Conservation (phyloP, 2,329 filamentous ascomycete species). For the Colletotrichum liriopes region DNA sequence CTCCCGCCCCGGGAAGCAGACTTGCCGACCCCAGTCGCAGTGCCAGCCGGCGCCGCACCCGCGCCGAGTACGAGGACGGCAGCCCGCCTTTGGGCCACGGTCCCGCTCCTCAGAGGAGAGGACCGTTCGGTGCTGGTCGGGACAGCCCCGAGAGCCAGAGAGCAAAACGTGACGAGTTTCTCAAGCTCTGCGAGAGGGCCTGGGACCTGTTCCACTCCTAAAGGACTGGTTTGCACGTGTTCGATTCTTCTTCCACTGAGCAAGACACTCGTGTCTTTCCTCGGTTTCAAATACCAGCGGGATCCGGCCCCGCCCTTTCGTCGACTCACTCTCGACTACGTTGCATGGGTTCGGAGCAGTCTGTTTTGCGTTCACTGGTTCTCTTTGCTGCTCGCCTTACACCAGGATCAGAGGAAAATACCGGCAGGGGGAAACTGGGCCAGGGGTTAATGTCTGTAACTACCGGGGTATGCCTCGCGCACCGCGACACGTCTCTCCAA, state of each 20-base stretch:
- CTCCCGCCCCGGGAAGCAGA: slow-evolving; percentile 73
- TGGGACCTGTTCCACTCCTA: slow-evolving; percentile 98
- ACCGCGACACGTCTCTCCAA: slow-evolving; percentile 8
- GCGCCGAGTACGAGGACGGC: slow-evolving; percentile 94
- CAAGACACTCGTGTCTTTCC: slow-evolving; percentile 1
- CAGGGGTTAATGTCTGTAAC: slow-evolving; percentile 43
- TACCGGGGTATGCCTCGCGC: not conserved
- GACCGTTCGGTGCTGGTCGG: slow-evolving; percentile 85
- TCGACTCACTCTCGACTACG: slow-evolving; percentile 27
- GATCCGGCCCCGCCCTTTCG: slow-evolving; percentile 18
- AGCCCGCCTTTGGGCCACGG: slow-evolving; percentile 88
- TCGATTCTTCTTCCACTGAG: slow-evolving; percentile 17
- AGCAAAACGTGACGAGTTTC: slow-evolving; percentile 93
- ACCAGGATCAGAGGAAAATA: slow-evolving; percentile 20
- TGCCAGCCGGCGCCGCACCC: slow-evolving; percentile 79
- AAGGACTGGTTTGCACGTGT: slow-evolving; percentile 50
- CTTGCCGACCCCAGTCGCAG: slow-evolving; percentile 68
- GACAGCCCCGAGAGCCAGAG: slow-evolving; percentile 87
- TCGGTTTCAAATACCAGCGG: slow-evolving; percentile 20
- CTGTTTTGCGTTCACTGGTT: slow-evolving; percentile 22
- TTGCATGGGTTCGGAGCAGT: slow-evolving; percentile 34
- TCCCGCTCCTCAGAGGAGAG: slow-evolving; percentile 72
- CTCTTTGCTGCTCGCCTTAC: slow-evolving; percentile 25
- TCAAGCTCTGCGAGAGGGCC: slow-evolving; percentile 87
- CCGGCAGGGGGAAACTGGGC: slow-evolving; percentile 10